Conservation (phyloP, 495 filamentous ascomycete species). For the Letharia columbiana region DNA sequence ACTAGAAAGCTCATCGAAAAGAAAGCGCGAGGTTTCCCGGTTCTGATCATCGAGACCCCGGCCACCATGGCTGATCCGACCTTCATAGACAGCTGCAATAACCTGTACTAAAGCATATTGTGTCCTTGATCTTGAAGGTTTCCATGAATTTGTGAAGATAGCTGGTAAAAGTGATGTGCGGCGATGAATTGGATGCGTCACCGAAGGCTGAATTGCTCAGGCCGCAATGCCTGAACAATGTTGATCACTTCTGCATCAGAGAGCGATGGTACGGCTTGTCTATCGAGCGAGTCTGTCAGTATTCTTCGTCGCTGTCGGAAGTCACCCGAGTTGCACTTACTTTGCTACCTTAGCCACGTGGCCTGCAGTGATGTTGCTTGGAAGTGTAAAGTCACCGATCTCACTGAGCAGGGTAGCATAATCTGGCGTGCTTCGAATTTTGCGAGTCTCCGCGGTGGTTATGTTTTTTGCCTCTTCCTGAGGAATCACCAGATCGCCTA, state of each 20-base stretch:
- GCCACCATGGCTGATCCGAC: neutral
- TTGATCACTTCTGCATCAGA: neutral
- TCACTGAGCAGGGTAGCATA: neutral
- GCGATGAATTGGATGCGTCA: neutral
- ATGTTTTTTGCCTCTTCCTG: neutral
- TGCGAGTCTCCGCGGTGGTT: neutral
- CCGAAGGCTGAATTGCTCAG: neutral
- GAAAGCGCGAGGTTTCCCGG: neutral
- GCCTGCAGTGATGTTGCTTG: conserved; percentile 2
- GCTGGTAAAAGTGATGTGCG: neutral
- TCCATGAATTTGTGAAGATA: neutral
- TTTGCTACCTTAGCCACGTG: conserved; percentile 1
- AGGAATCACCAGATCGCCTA: conserved; percentile 7
- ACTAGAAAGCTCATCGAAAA: neutral
- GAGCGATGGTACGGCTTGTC: conserved; percentile 6
- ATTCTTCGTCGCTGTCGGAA: neutral
- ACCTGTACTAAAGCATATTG: neutral
- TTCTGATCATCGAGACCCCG: neutral
- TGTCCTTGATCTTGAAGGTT: neutral
- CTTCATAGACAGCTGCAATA: neutral
- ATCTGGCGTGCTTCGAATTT: neutral
- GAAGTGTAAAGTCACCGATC: conserved; percentile 6
- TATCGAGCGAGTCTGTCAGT: neutral
- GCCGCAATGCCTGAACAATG: neutral
- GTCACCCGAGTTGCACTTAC: neutral